Evolutionary conservation across 208 protist genomes (phyloP), one percentile per base, ranked within the genome.

Genomic region (Sergeia podlipaevii): DNA sequence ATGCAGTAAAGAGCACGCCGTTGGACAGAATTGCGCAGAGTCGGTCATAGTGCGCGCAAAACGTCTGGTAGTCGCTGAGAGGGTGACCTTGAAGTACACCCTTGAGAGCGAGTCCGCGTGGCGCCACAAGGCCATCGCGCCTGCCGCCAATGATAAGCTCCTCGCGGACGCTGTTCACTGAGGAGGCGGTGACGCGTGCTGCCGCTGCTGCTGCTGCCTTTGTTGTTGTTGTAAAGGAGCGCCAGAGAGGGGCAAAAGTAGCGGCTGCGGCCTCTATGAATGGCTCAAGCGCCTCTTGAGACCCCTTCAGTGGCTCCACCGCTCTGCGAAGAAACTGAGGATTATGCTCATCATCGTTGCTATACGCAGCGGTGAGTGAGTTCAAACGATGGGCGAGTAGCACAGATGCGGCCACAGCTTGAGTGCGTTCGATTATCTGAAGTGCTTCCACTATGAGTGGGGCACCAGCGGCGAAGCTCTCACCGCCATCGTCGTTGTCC

Each of bases 401-500:
- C 0, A 70, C 50, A 2, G 76, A 52, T 4, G 58, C 24, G 0
- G 49, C 48, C 24, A 88, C 53, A 11, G 64, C 48, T 13, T 74
- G 73, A 11, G 72, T 58, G 10, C 26, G 26, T 24, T 74, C 63
- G 18, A 90, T 60, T 7, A 83, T 29, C 17, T 80, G 69, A 36
- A 93, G 58, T 2, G 71, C 69, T 39, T 88, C 69, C 1, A 82
- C 29, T 5, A 90, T 27, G 17, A 85, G 54, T 13, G 81, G 81
- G 1, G 82, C 82, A 10, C 68, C 82, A 11, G 60, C 64, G 52
- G 60, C 65, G 34, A 85, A 87, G 42, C 55, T 65, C 0, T 26
- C 53, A 55, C 89, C 82, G 24, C 78, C 86, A 20, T 76, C 67
- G 51, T 93, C 86, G 32, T 80, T 60, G 30, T 79, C 60, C 23